Conservation (phyloP, 768 basidiomycete genomes). For the Flagelloscypha sp. region DNA sequence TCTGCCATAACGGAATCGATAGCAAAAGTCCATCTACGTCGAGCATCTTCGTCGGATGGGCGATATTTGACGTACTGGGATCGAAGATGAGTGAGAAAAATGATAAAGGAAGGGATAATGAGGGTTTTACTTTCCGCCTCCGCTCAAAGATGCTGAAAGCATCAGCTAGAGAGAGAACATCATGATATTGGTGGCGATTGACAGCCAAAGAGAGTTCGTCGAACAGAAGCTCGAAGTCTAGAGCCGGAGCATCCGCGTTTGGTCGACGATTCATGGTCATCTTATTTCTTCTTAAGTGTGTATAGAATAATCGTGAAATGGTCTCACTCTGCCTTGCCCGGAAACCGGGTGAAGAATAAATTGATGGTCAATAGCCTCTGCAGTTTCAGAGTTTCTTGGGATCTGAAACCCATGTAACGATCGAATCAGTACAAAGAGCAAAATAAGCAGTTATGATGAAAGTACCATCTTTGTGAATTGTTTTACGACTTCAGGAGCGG, state of each 20-base stretch:
- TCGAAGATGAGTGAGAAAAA: constrained; percentile 9
- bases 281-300: constrained; percentile 25
- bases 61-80: constrained; percentile 76
- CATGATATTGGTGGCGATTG: constrained; percentile 91
- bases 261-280: constrained; percentile 76
- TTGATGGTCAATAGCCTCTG: constrained; percentile 62
- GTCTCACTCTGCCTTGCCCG: constrained; percentile 79
- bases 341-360: constrained; percentile 94
- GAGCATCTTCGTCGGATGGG: constrained; percentile 56
- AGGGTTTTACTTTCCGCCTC: too few relatives aligned
- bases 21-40: constrained; percentile 72
- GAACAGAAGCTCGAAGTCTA: constrained; percentile 82
- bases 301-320: constrained; percentile 5
- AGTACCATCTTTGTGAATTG: constrained; percentile 69
- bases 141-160: too few relatives aligned
- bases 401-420: constrained; percentile 34
- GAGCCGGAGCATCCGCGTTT: constrained; percentile 67
- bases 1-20: constrained; percentile 70
- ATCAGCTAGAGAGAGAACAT: constrained; percentile 85
- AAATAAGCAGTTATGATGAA: constrained; percentile 1
- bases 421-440: constrained; percentile 1
- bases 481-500: constrained; percentile 55
- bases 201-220: constrained; percentile 89
- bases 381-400: constrained; percentile 40
- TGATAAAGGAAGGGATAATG: not conserved